Conservation (phyloP, 441 rosid species). For the Arabidopsis lyrata region DNA sequence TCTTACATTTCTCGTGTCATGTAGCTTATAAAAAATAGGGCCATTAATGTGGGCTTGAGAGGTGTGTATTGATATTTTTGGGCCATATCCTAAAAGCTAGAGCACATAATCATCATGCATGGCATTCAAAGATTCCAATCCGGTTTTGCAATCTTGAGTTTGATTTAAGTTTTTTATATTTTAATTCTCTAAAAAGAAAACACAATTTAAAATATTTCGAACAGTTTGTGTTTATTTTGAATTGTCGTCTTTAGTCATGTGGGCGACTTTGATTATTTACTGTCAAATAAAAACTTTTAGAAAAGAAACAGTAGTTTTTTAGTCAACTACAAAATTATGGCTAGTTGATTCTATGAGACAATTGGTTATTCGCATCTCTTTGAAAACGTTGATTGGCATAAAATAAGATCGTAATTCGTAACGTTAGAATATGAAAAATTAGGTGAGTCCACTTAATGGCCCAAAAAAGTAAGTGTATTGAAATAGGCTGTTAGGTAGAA, state of each 20-base stretch:
- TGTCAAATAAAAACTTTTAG: neutral
- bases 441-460: slow-evolving; percentile 44
- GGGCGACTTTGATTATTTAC: neutral
- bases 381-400: slow-evolving; percentile 9
- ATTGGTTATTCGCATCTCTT: slow-evolving; percentile 30
- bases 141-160: neutral
- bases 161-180: neutral
- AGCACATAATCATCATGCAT: neutral
- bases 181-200: neutral
- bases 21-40: slow-evolving; percentile 34
- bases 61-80: neutral
- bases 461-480: slow-evolving; percentile 23
- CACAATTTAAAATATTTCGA: neutral
- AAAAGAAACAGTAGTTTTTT: neutral
- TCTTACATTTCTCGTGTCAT: slow-evolving; percentile 30
- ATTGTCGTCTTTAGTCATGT: neutral
- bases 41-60: slow-evolving; percentile 12
- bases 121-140: neutral
- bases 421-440: slow-evolving; percentile 26
- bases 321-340: slow-evolving; percentile 35
- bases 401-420: slow-evolving; percentile 29
- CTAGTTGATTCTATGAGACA: slow-evolving; percentile 5
- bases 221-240: neutral
- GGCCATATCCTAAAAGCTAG: slow-evolving; percentile 12
- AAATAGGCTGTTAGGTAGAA: slow-evolving; percentile 46